These are phyloP conservation scores for Termitomyces sp. DNA, from an alignment of 768 basidiomycete species.

Conservation along the genomic window DNA sequence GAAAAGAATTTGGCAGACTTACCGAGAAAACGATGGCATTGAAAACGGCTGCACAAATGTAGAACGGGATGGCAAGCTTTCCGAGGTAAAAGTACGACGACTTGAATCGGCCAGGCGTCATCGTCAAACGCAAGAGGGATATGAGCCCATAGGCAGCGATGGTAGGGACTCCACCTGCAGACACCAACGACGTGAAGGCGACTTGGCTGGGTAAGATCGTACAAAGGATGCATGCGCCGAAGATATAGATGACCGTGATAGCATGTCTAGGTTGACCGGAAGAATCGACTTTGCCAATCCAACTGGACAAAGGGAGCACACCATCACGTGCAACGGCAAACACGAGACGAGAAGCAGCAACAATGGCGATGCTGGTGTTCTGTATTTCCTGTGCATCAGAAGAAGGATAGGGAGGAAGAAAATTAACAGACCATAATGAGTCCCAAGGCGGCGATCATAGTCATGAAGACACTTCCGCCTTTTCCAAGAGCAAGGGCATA, in stretches of 20 bases:
- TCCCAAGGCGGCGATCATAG: conserved; percentile 75
- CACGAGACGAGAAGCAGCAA: conserved; percentile 83
- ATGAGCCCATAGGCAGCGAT: conserved; percentile 88
- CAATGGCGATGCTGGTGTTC: conserved; percentile 85
- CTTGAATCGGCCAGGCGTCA: conserved; percentile 73
- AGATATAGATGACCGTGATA: conserved; percentile 80
- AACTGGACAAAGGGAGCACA: conserved; percentile 74
- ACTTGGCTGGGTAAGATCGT: conserved; percentile 87
- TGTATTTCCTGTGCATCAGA: conserved; percentile 18
- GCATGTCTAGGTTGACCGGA: conserved; percentile 79
- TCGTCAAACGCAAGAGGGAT: conserved; percentile 64
- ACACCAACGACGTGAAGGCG: conserved; percentile 87
- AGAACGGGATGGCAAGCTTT: conserved; percentile 59
- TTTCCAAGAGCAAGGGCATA: conserved; percentile 81
- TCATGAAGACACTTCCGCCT: conserved; percentile 83
- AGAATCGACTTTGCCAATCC: conserved; percentile 73
- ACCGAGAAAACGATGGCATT: conserved; percentile 73
- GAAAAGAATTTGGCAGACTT: conserved; percentile 19
- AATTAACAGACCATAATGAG: conserved; percentile 61
- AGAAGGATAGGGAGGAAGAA: background rate
- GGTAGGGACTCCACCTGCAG: conserved; percentile 80
- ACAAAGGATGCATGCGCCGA: conserved; percentile 72
- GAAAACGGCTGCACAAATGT: conserved; percentile 61
- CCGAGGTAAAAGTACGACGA: conserved; percentile 72
- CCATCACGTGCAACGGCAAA: conserved; percentile 96